Evolutionary conservation across 2,329 filamentous ascomycete genomes (phyloP).

Genomic region (Chaetomium sp.): DNA sequence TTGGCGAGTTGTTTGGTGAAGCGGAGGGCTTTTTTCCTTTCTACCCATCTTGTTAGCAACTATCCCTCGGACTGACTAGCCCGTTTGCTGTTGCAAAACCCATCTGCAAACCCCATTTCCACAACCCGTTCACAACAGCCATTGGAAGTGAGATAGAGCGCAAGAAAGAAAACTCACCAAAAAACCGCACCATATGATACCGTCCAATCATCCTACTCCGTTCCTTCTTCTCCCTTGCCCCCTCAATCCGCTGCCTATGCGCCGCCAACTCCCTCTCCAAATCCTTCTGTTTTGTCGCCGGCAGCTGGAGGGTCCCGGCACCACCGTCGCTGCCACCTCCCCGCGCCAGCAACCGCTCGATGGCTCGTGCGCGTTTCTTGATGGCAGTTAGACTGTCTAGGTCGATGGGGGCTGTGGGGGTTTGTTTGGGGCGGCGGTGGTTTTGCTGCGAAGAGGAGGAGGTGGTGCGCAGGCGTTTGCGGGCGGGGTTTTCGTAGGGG

Average conservation of each 20-base stretch:
- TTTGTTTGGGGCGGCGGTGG: constrained; percentile 25
- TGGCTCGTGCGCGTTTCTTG: constrained; percentile 65
- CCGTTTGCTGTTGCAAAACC: too few species aligned
- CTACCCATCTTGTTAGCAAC: constrained; percentile 32
- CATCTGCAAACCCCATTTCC: too few species aligned
- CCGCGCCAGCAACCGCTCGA: constrained; percentile 58
- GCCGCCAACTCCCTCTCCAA: constrained; percentile 66
- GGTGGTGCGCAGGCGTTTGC: constrained; percentile 28
- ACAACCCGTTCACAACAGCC: too few species aligned
- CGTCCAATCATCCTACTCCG: constrained; percentile 65
- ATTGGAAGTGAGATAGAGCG: too few species aligned
- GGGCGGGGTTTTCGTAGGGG: constrained; percentile 13
- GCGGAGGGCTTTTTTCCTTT: constrained; percentile 66
- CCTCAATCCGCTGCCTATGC: constrained; percentile 57
- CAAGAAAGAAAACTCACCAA: too few species aligned
- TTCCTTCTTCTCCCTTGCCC: constrained; percentile 53
- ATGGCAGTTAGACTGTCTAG: constrained; percentile 51
- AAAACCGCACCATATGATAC: constrained; percentile 81
- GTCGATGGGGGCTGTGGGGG: constrained; percentile 36
- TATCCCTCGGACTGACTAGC: too few species aligned
- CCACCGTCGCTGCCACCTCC: constrained; percentile 25
- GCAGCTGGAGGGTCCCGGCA: constrained; percentile 44
- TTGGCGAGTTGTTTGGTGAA: constrained; percentile 59
- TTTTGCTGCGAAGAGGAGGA: too few species aligned
- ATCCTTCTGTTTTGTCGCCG: constrained; percentile 60